These are phyloP conservation scores for Syzygium syzygioides DNA, from an alignment of 441 rosid species.

Conservation along the genomic window DNA sequence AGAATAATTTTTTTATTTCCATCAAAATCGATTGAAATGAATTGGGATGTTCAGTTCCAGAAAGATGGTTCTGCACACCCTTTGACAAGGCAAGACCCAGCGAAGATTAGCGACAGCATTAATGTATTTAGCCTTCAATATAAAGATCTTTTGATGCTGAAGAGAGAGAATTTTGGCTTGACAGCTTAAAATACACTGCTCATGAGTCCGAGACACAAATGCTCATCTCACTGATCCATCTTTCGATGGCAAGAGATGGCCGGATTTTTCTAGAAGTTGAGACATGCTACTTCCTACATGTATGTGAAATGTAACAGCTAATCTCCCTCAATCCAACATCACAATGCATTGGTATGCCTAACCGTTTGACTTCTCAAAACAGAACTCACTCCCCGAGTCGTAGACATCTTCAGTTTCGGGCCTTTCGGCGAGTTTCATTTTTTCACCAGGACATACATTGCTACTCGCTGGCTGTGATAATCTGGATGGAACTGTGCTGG, in stretches of 20 bases:
- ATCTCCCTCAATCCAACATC: not conserved
- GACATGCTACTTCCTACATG: not conserved
- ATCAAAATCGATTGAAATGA: not conserved
- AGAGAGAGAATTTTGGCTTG: not conserved
- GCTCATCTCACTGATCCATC: not conserved
- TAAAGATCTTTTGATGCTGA: not conserved
- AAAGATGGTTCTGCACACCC: not conserved
- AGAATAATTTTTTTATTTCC: not conserved
- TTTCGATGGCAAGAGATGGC: not conserved
- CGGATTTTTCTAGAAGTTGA: not conserved
- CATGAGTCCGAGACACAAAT: not conserved
- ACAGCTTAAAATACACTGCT: not conserved
- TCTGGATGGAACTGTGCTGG: conserved; percentile 84
- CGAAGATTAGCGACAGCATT: not conserved
- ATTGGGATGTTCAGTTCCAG: not conserved
- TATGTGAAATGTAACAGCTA: not conserved
- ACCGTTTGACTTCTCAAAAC: not conserved
- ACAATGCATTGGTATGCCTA: not conserved
- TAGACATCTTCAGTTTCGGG: not conserved
- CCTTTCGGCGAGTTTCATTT: conserved; percentile 23
- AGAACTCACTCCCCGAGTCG: not conserved
- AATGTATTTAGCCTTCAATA: not conserved
- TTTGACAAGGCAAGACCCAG: not conserved
- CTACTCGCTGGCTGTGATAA: conserved; percentile 57
- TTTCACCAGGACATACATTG: conserved; percentile 64